Percentiles rank a stretch among this genome's conserved stretches.
These are phyloP conservation scores for Mollisia scopiformis DNA, from an alignment of 2,329 filamentous ascomycete genomes.

Conservation along the genomic window DNA sequence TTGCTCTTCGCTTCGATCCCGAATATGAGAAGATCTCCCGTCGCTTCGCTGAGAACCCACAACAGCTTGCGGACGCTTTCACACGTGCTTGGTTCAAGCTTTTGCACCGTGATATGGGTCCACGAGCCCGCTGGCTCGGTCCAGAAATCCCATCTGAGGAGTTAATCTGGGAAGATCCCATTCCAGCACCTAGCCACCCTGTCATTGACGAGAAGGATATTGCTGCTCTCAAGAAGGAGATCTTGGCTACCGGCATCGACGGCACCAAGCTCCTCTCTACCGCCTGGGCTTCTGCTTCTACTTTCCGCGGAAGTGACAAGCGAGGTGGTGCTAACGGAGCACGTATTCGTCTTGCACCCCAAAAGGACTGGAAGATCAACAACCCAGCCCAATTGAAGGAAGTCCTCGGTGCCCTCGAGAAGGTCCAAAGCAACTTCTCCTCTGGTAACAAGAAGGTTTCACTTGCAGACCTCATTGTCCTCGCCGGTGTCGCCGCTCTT, in stretches of 20 bases:
- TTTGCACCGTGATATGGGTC: constrained; percentile 78
- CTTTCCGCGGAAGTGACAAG: constrained; percentile 78
- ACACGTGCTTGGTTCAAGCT: constrained; percentile 83
- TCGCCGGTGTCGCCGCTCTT: constrained; percentile 70
- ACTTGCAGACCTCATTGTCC: constrained; percentile 77
- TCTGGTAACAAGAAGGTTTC: constrained; percentile 70
- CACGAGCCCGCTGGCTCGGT: constrained; percentile 70
- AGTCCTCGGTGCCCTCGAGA: constrained; percentile 64
- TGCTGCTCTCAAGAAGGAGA: constrained; percentile 67
- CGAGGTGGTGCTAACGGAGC: constrained; percentile 81
- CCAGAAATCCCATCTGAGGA: constrained; percentile 73
- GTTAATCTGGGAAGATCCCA: constrained; percentile 75
- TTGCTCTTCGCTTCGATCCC: constrained; percentile 73
- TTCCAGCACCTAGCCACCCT: constrained; percentile 61
- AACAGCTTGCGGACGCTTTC: constrained; percentile 71
- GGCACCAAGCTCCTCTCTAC: constrained; percentile 64
- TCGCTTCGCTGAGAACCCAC: constrained; percentile 68
- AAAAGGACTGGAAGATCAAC: constrained; percentile 75
- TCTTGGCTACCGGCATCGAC: constrained; percentile 64
- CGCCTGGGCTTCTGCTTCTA: constrained; percentile 72
- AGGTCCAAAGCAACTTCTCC: constrained; percentile 64
- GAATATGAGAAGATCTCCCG: constrained; percentile 76
- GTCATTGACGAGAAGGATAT: constrained; percentile 66
- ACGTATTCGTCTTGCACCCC: constrained; percentile 73
- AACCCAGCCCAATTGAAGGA: constrained; percentile 68